Evolutionary conservation across 495 filamentous ascomycete genomes (phyloP), one percentile per base, ranked within the genome.

Genomic region (Hypoxylon perforatum): DNA sequence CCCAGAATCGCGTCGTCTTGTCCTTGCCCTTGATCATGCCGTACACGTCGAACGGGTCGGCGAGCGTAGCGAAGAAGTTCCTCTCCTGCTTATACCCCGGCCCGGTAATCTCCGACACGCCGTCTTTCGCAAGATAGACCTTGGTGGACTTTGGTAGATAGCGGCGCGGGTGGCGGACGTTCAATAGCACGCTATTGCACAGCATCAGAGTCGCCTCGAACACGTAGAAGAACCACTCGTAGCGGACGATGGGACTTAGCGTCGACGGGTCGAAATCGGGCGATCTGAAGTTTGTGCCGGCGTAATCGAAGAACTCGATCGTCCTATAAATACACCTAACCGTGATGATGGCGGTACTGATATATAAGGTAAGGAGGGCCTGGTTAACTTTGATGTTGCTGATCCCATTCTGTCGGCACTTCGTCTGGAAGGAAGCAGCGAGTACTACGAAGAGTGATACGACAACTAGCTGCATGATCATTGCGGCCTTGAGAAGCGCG

Each of bases 181-280:
- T 92, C 57, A 89, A 71, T 71, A 92, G 59, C 9, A 84, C 76
- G 18, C 78, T 81, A 56, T 92, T 92, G 46, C 66, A 47, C 2
- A 88, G 78, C 90, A 93, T 92, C 49, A 90, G 73, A 10, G 72
- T 71, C 0, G 81, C 82, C 72, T 92, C 90, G 62, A 92, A 92
- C 33, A 92, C 78, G 76, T 85, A 92, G 70, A 92, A 91, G 71
- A 86, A 91, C 85, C 86, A 89, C 71, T 92, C 90, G 51, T 89
- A 84, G 22, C 85, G 84, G 44, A 90, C 52, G 33, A 90, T 75
- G 0, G 87, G 85, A 33, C 81, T 86, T 12, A 81, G 53, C 4
- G 47, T 65, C 47, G 49, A 50, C 0, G 65, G 64, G 42, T 85
- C 79, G n/a, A 69, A 57, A 11, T 52, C 65, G 19, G 59, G 30